Conservation (phyloP, 2,329 filamentous ascomycete genomes). For the Fusarium compactum region DNA sequence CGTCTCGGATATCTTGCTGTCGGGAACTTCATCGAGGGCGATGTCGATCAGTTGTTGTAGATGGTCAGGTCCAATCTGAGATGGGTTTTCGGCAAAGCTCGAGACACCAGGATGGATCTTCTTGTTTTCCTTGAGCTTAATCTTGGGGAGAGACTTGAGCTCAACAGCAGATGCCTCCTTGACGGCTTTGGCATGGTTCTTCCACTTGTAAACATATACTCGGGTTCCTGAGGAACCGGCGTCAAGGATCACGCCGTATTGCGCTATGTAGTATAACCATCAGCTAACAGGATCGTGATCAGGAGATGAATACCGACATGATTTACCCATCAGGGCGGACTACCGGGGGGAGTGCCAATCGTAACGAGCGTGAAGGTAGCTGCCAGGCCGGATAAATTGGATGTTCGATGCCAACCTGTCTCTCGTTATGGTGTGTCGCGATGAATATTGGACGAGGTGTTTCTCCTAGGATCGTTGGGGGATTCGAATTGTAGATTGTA, state of each 20-base stretch:
- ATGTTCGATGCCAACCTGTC: not conserved
- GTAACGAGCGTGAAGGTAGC: not conserved
- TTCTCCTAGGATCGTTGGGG: constrained; percentile 28
- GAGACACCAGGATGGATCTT: constrained; percentile 96
- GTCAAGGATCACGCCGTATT: constrained; percentile 96
- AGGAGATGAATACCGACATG: constrained; percentile 49
- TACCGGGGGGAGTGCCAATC: constrained; percentile 5
- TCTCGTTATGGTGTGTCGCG: constrained; percentile 2
- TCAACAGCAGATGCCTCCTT: constrained; percentile 60
- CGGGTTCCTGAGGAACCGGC: constrained; percentile 97
- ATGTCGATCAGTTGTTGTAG: constrained; percentile 83
- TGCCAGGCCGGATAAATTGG: not conserved
- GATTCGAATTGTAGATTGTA: constrained; percentile 16
- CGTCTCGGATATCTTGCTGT: constrained; percentile 81
- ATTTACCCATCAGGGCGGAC: constrained; percentile 52
- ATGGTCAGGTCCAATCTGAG: constrained; percentile 83
- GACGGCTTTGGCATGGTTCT: constrained; percentile 75
- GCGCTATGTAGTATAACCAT: constrained; percentile 56
- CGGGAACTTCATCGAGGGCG: constrained; percentile 82
- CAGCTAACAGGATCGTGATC: constrained; percentile 22
- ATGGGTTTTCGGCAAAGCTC: constrained; percentile 83
- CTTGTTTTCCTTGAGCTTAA: constrained; percentile 88
- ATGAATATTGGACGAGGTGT: constrained; percentile 1
- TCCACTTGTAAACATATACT: constrained; percentile 94
- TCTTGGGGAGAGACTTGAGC: constrained; percentile 77